Base-by-base conservation (phyloP, 257 asterid species). In the Sherardia arvensis region DNA sequence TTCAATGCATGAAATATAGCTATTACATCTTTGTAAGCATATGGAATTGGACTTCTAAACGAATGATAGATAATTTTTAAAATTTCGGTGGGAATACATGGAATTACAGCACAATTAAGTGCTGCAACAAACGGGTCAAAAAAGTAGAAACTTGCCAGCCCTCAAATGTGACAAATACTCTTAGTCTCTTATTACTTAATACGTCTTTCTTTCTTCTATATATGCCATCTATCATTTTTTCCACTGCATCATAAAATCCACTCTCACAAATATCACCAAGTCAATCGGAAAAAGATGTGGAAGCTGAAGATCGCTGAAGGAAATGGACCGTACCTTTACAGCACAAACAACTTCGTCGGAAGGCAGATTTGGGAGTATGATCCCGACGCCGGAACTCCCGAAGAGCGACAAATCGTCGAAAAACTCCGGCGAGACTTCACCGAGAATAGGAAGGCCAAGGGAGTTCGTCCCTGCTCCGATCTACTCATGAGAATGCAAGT, bases 401-500 rank as follows among this genome's bases (percentile, higher is more conserved):
- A 75, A 33, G 79, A 75, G 33, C 61, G 67, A 27, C 62, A 66
- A 51, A 69, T 59, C 1, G 30, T 75, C 18, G 73, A 75, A 23
- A 70, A 17, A 30, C 73, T 69, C 53, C 72, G 79, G 15, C 23
- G 56, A 25, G 59, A 45, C 1, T 75, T 47, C 61, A 53, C 26
- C 2, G 62, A 43, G 1, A 75, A 70, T 11, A 21, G 76, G 33
- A 43, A 54, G 48, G 47, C 23, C 20, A 66, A 65, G 12, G 76
- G 79, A 2, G 71, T 62, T 57, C 79, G 53, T 56, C 76, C 76
- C 0, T 75, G 73, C 18, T 75, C 64, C 8, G 79, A 75, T 71
- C 61, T 75, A 62, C 27, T 75, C 63, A 70, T 70, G 79, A 55
- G 79, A 43, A 75, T 75, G 79, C 79, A 75, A 72, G 79, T 75